Conservation (phyloP, 192 early-diverging fungal genomes). For the Pilobolus umbonatus region DNA sequence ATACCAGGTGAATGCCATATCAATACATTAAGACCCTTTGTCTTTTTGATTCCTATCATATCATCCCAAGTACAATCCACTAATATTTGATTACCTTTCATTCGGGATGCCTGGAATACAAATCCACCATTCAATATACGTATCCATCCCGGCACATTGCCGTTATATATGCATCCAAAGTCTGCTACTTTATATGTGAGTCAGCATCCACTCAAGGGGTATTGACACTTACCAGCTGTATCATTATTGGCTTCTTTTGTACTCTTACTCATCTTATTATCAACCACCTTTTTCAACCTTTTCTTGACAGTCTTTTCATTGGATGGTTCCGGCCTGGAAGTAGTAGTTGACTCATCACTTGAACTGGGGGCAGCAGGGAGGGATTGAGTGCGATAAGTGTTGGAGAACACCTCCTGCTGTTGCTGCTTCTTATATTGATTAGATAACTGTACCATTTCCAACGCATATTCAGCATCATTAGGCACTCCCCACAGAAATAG, state of each 20-base stretch:
- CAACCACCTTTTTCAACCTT: no score
- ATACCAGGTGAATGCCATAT: slow-evolving; percentile 28
- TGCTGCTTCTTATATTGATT: background rate
- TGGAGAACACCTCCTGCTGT: no score
- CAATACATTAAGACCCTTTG: slow-evolving; percentile 23
- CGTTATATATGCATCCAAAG: slow-evolving; percentile 17
- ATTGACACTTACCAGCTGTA: no score
- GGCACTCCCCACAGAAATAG: slow-evolving; percentile 48
- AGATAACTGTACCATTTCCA: slow-evolving; percentile 37
- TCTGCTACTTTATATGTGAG: background rate
- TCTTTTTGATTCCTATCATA: slow-evolving; percentile 25
- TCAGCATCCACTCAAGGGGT: no score
- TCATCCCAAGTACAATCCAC: slow-evolving; percentile 19
- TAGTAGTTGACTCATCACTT: no score
- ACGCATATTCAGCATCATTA: slow-evolving; percentile 44
- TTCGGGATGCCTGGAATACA: slow-evolving; percentile 18
- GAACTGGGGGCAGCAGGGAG: no score
- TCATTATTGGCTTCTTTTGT: no score
- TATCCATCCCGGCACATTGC: slow-evolving; percentile 19
- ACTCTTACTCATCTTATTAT: no score
- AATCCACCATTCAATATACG: background rate
- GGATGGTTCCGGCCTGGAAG: no score
- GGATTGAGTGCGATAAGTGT: no score
- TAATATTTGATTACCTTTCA: slow-evolving; percentile 13
- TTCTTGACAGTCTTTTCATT: no score